These are phyloP conservation scores for Cryptosporidium viatorum DNA, from an alignment of 169 alveolate species.

Conservation along the genomic window DNA sequence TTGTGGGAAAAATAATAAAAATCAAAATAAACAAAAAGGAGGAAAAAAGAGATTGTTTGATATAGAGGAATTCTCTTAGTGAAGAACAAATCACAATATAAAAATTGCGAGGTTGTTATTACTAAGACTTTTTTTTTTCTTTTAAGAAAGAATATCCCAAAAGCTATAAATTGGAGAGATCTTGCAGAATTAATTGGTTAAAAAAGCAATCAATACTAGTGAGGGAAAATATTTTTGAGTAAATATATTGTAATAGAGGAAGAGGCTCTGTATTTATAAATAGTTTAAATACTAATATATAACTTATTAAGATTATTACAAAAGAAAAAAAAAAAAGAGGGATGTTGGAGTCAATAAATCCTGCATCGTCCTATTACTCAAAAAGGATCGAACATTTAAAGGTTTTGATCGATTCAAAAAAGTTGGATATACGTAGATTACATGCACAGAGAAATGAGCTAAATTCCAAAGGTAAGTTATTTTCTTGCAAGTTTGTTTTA, in stretches of 20 bases:
- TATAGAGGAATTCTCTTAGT: background rate
- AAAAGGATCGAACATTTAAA: constrained; percentile 44
- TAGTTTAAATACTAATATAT: background rate
- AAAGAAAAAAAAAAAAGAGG: background rate
- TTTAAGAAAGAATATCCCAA: background rate
- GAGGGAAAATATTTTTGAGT: background rate
- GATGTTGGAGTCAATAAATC: constrained; percentile 11
- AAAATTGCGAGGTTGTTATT: background rate
- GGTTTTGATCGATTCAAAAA: constrained; percentile 51
- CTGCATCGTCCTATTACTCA: constrained; percentile 25
- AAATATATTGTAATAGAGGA: background rate
- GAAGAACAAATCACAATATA: background rate
- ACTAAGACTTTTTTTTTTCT: background rate
- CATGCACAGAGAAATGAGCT: constrained; percentile 98
- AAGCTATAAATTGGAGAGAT: no score
- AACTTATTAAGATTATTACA: background rate
- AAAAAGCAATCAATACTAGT: background rate
- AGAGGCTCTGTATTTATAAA: background rate
- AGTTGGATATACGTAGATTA: constrained; percentile 87
- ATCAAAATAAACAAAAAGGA: background rate
- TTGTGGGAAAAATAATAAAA: background rate
- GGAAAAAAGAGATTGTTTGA: background rate
- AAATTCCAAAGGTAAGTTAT: constrained; percentile 88
- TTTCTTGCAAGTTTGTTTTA: background rate
- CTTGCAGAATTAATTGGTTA: background rate